Conservation (phyloP, 192 early-diverging fungal genomes). For the Backusella liffmaniae region DNA sequence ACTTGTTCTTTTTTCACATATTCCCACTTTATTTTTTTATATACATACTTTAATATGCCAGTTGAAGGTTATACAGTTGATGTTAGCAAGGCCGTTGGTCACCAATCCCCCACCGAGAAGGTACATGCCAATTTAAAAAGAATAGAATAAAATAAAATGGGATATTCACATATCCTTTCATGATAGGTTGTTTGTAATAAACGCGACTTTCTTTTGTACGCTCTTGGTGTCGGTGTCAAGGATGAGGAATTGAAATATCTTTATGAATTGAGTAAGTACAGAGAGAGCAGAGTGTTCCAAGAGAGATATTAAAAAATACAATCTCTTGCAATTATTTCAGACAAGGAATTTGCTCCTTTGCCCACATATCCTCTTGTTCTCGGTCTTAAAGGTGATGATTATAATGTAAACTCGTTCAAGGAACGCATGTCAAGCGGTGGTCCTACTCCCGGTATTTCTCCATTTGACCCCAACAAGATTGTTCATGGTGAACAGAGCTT, state of each 20-base stretch:
- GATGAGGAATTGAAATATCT: conserved; percentile 61
- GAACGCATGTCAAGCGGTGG: conserved; percentile 43
- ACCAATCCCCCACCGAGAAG: conserved; percentile 35
- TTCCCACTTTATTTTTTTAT: neutral
- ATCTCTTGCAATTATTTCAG: conserved; percentile 1
- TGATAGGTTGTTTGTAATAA: conserved; percentile 31
- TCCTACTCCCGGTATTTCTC: conserved; percentile 58
- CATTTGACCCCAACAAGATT: conserved; percentile 62
- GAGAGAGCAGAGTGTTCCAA: no score
- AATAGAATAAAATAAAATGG: neutral
- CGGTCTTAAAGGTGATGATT: conserved; percentile 46
- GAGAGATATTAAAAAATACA: neutral
- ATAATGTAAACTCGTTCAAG: conserved; percentile 33
- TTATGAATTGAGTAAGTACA: conserved; percentile 60
- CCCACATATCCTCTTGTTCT: conserved; percentile 73
- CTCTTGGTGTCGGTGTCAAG: conserved; percentile 59
- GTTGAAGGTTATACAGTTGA: conserved; percentile 45
- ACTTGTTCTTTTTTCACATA: neutral
- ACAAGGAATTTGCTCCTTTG: conserved; percentile 56
- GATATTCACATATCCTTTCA: neutral
- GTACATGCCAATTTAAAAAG: conserved; percentile 30
- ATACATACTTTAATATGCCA: conserved; percentile 10
- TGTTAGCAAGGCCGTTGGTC: conserved; percentile 57
- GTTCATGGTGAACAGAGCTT: conserved; percentile 73
- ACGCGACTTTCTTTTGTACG: conserved; percentile 70